Percentiles rank a stretch among this genome's conserved stretches.
Conservation (phyloP, 768 basidiomycete genomes). For the Leccinum broughii region DNA sequence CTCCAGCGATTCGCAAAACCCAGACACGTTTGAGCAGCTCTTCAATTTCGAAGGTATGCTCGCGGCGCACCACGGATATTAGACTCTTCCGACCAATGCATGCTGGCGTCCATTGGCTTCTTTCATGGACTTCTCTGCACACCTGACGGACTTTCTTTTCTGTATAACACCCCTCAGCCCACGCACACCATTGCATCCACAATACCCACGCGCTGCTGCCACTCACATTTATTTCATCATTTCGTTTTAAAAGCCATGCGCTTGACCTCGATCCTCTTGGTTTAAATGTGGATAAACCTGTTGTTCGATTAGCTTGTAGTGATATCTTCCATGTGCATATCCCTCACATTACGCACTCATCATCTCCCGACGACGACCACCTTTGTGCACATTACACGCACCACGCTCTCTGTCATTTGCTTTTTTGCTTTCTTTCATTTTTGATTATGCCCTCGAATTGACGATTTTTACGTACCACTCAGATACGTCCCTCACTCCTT, state of each 20-base stretch:
- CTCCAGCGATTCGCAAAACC: constrained; percentile 29
- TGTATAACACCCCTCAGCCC: constrained; percentile 31
- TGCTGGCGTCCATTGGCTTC: constrained; percentile 38
- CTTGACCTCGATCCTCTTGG: constrained; percentile 23
- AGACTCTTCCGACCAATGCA: constrained; percentile 33
- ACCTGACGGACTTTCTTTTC: constrained; percentile 29
- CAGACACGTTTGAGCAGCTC: constrained; percentile 38
- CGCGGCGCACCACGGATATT: constrained; percentile 32
- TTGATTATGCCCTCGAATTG: constrained; percentile 30
- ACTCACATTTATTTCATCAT: constrained; percentile 17
- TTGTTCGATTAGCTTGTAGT: constrained; percentile 40
- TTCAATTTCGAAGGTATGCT: constrained; percentile 41
- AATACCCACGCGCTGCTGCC: constrained; percentile 34
- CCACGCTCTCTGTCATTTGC: constrained; percentile 19
- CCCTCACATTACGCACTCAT: constrained; percentile 24
- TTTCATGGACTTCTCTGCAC: constrained; percentile 26
- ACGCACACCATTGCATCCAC: constrained; percentile 24
- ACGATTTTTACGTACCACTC: constrained; percentile 34
- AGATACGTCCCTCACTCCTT: constrained; percentile 8
- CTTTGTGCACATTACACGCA: constrained; percentile 7
- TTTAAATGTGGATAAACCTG: constrained; percentile 35
- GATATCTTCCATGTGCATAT: constrained; percentile 33
- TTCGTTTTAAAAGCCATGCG: constrained; percentile 18
- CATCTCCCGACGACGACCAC: constrained; percentile 12
- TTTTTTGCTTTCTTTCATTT: constrained; percentile 6